Evolutionary conservation across 768 basidiomycete genomes (phyloP), one percentile per base, ranked within the genome.

Genomic region (Suillus subaureus): DNA sequence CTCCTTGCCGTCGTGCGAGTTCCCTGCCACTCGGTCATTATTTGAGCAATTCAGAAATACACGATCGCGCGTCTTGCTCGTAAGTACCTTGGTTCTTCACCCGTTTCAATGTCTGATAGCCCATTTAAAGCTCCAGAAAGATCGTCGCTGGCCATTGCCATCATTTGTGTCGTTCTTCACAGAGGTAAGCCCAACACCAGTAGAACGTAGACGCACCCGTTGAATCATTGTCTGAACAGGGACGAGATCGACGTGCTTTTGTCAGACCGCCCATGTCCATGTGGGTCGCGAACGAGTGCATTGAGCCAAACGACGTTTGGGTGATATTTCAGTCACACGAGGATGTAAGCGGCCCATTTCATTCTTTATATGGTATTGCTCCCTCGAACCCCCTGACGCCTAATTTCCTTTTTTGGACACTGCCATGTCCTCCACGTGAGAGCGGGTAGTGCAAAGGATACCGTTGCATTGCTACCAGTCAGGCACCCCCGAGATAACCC

Each of bases 241-340:
- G 47, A 58, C 73, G 65, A 62, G 35, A 62, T 26, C 67, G 69
- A 47, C 62, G n/a, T 42, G 31, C 43, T 2, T n/a, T 52, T 43
- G 47, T 61, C 26, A 64, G 52, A 6, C 63, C 68, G 0, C 83
- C 85, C 21, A 72, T 77, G 33, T 80, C 85, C 5, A 71, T 88
- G 73, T 89, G 87, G 87, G 74, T 79, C 8, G 61, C 82, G 33
- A 77, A 77, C 51, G 79, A 84, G 26, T 75, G 79, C 6, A 66
- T 70, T 57, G 55, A 72, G 4, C 69, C 68, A 58, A 78, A 82
- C 56, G 77, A 79, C 16, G 76, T 85, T 13, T 89, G 85, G 86
- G 82, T 83, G 1, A 83, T 89, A 11, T 89, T 88, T 75, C 74
- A 74, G 66, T 82, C 83, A 0, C 89, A 90, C 68, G 83, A 85